Evolutionary conservation across 768 basidiomycete species (phyloP), one percentile per base, ranked within the genome.

Genomic region (Panus rudis): DNA sequence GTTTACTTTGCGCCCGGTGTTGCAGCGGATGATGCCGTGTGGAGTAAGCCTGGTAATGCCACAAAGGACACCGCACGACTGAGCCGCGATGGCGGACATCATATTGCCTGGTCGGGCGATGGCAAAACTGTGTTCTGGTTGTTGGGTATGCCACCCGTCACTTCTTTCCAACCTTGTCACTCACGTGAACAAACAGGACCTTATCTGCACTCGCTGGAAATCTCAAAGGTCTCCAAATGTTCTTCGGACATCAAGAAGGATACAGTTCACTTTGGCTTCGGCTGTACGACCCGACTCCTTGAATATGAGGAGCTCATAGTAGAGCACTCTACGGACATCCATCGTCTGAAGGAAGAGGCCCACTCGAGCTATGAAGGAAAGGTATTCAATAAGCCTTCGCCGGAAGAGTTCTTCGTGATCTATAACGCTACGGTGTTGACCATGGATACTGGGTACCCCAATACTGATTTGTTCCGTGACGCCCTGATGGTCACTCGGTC

Each of bases 21-120:
- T 17, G 49, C 63, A 6, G 52, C 73, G 14, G 62, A 68, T 32
- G 52, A 69, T 31, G 60, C 67, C 1, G 63, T 86, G 12, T 86
- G 81, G 82, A 80, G 81, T 37, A 81, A 76, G 52, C 84, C 84
- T 8, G 78, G 69, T 1, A 81, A 81, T 53, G 75, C 82, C 3
- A 79, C 82, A 2, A 66, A 67, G 22, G 77, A 76, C 2, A 56
- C 85, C 43, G 71, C 71, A 3, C 70, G 84, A 25, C 45, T 86
- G 45, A 85, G 84, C 52, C 53, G 83, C 50, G 82, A 86, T 57
- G 84, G 84, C 14, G 84, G 83, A 1, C 84, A 87, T 52, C 80
- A 81, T 54, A 56, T 86, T 27, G 69, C 76, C 2, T 79, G 75
- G 65, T 81, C 75, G 25, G 54, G 70, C 10, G 79, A 85, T 55